Percentiles rank a stretch among this genome's conserved stretches.
Conservation (phyloP, 2,329 filamentous ascomycete genomes). For the Blastomyces percursus region DNA sequence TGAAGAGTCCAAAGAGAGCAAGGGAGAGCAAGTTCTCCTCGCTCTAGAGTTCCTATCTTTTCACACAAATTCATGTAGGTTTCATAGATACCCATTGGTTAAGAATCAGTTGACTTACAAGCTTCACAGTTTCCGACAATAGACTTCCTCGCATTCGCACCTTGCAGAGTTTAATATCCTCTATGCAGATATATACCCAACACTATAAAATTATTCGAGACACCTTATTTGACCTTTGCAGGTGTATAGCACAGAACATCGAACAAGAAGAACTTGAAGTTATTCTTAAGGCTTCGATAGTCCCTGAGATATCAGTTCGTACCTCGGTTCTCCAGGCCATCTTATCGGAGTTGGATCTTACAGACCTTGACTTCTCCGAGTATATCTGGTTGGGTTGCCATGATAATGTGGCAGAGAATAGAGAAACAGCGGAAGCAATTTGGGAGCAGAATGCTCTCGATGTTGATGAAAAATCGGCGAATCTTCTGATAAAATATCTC, state of each 20-base stretch:
- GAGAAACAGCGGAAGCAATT: conserved; percentile 70
- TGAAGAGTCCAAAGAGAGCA: conserved; percentile 52
- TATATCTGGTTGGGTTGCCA: conserved; percentile 92
- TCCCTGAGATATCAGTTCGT: conserved; percentile 67
- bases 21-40: conserved; percentile 78
- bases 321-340: conserved; percentile 81
- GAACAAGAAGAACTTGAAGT: conserved; percentile 58
- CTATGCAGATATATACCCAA: conserved; percentile 81
- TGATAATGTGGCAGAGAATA: conserved; percentile 81
- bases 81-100: not conserved
- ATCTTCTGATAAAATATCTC: conserved; percentile 64
- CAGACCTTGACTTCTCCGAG: conserved; percentile 71
- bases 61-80: conserved; percentile 65
- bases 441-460: conserved; percentile 89
- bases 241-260: conserved; percentile 75
- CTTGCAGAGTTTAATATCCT: conserved; percentile 58
- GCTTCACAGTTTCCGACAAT: conserved; percentile 47
- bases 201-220: conserved; percentile 95
- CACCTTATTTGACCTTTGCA: conserved; percentile 74
- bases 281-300: conserved; percentile 67
- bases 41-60: conserved; percentile 81
- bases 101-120: conserved; percentile 12
- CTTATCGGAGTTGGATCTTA: conserved; percentile 83
- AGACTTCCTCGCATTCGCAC: conserved; percentile 67
- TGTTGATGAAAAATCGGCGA: conserved; percentile 53